A percentile compares a stretch with the other conserved stretches of the same genome.
These are phyloP conservation scores for Kwoniella bestiolae DNA, from an alignment of 768 basidiomycete genomes.

Conservation along the genomic window DNA sequence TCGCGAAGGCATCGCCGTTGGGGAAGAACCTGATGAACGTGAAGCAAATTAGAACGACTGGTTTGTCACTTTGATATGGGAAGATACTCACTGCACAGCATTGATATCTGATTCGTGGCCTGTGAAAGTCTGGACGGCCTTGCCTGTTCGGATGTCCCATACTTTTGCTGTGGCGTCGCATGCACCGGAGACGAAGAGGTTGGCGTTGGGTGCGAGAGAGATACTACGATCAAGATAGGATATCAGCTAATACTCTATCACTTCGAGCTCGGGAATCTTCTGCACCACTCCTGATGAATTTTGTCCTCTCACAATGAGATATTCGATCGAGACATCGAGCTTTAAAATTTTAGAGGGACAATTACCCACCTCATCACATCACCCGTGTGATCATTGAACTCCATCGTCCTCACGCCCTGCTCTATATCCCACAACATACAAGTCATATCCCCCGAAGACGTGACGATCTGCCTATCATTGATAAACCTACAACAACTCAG, in stretches of 20 bases:
- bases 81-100: constrained; percentile 80
- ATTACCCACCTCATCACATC: constrained; percentile 94
- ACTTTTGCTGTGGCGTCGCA: constrained; percentile 98
- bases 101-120: constrained; percentile 99
- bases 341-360: not conserved
- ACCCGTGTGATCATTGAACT: constrained; percentile 98
- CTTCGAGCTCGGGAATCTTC: no score
- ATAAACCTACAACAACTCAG: constrained; percentile 98
- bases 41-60: not conserved
- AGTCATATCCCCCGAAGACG: constrained; percentile 97
- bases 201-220: constrained; percentile 91
- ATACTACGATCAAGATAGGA: constrained; percentile 64
- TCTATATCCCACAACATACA: constrained; percentile 99
- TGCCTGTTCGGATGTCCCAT: constrained; percentile 98
- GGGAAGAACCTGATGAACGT: constrained; percentile 92
- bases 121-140: constrained; percentile 97
- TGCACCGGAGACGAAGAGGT: constrained; percentile 96
- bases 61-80: no score
- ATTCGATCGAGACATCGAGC: no score
- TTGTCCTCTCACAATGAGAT: no score
- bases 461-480: constrained; percentile 98
- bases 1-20: constrained; percentile 97
- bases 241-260: not conserved
- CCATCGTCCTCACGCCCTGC: constrained; percentile 93
- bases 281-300: no score